phyloP scores from a whole-genome alignment of 345 rosid genomes.

The Eucalyptus virginea region DNA sequence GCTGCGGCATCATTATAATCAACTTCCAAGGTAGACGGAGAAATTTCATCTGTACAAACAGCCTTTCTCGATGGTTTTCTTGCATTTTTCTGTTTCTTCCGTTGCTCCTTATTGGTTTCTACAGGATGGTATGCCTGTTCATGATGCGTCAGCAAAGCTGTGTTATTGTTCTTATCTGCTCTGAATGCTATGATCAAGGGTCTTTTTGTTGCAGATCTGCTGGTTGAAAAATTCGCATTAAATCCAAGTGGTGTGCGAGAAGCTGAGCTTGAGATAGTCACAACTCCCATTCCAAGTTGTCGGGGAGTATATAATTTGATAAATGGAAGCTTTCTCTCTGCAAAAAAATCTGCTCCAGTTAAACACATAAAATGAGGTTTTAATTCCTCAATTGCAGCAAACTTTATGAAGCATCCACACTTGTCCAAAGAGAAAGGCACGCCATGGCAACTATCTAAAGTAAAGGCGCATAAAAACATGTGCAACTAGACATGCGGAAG shows the following conservation, averaged over 20 bases:
- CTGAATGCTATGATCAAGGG: constrained; percentile 64
- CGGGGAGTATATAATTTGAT: background rate
- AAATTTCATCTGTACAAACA: constrained; percentile 17
- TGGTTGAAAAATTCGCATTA: constrained; percentile 20
- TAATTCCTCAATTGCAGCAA: background rate
- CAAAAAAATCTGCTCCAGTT: background rate
- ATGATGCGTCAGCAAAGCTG: constrained; percentile 29
- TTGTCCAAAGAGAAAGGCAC: background rate
- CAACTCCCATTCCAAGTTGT: constrained; percentile 70
- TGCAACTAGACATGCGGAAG: background rate
- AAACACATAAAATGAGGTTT: background rate
- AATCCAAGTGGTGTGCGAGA: constrained; percentile 58
- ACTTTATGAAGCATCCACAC: background rate
- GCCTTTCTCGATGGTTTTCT: constrained; percentile 16
- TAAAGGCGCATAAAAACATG: background rate
- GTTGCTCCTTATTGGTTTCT: constrained; percentile 25
- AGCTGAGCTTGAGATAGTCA: constrained; percentile 76
- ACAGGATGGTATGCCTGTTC: constrained; percentile 36
- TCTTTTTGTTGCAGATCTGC: constrained; percentile 22
- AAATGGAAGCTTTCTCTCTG: background rate
- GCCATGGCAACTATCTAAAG: background rate
- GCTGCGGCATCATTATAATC: constrained; percentile 94
- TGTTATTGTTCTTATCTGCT: constrained; percentile 34
- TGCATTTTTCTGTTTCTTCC: constrained; percentile 27
- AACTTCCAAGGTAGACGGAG: constrained; percentile 24